Evolutionary conservation across 305 asterid species (phyloP).

Genomic region (Fraxinus greggii): DNA sequence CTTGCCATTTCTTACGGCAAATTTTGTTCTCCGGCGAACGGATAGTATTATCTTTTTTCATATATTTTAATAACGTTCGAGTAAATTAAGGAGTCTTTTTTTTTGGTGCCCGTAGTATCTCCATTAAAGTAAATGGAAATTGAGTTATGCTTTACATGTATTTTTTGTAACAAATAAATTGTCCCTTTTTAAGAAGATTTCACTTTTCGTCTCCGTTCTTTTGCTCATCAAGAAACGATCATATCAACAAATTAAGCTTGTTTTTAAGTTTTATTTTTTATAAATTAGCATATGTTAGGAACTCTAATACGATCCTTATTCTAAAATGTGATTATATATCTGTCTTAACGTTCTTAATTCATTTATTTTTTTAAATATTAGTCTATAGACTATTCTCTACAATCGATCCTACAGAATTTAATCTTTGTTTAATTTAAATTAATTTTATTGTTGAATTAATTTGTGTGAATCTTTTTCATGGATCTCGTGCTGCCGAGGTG

Average conservation of each 20-base stretch:
- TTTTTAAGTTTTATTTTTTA: no score
- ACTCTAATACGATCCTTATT: no score
- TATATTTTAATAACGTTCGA: neutral
- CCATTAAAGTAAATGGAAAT: constrained; percentile 33
- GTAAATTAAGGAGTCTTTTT: constrained; percentile 1
- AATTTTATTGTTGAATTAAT: neutral
- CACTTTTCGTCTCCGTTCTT: neutral
- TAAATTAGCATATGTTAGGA: no score
- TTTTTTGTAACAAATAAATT: constrained; percentile 22
- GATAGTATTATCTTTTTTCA: neutral
- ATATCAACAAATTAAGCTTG: no score
- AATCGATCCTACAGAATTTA: neutral
- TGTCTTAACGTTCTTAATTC: neutral
- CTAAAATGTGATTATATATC: no score
- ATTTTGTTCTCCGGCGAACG: constrained; percentile 55
- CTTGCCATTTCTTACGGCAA: constrained; percentile 47
- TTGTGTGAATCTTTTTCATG: neutral
- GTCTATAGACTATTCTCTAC: neutral
- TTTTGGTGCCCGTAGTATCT: constrained; percentile 20
- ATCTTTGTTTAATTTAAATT: neutral
- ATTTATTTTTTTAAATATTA: neutral
- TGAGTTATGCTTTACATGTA: constrained; percentile 17
- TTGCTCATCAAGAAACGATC: neutral
- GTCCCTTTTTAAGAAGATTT: neutral
- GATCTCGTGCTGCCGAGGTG: constrained; percentile 29